phyloP scores from a whole-genome alignment of 2,329 filamentous ascomycete species.

The Aspergillus sp. region DNA sequence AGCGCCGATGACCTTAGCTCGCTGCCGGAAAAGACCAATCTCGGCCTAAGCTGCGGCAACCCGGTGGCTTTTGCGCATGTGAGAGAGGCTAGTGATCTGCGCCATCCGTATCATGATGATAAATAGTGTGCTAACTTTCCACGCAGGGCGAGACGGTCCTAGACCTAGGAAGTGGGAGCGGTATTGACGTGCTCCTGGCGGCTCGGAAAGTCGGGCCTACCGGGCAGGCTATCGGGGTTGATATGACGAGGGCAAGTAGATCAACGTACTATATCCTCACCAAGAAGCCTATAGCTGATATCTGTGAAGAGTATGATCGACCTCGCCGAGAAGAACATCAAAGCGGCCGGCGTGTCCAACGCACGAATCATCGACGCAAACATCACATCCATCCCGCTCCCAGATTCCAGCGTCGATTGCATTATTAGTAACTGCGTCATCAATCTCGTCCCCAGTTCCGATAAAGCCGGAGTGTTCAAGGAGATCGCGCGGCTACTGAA shows the following conservation, averaged over 20 bases:
- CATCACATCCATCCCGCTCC: constrained; percentile 58
- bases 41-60: constrained; percentile 61
- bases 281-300: no score
- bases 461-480: constrained; percentile 60
- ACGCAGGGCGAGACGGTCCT: constrained; percentile 62
- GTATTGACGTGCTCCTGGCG: constrained; percentile 63
- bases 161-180: constrained; percentile 62
- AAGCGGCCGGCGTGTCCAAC: constrained; percentile 48
- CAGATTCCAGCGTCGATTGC: constrained; percentile 52
- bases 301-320: constrained; percentile 58
- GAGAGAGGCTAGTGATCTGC: constrained; percentile 36
- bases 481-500: constrained; percentile 65
- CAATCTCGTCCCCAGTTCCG: constrained; percentile 59
- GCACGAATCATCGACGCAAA: constrained; percentile 55
- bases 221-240: constrained; percentile 60
- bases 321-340: constrained; percentile 53
- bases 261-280: no score
- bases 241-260: constrained; percentile 60
- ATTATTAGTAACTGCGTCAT: constrained; percentile 69
- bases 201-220: constrained; percentile 54
- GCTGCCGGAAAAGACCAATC: constrained; percentile 55
- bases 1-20: constrained; percentile 51
- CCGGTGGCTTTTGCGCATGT: constrained; percentile 56
- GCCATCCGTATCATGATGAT: not conserved
- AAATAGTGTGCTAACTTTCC: constrained; percentile 58